Evolutionary conservation across 108 stramenopile species (phyloP).

Genomic region (Skeletonema potamos): DNA sequence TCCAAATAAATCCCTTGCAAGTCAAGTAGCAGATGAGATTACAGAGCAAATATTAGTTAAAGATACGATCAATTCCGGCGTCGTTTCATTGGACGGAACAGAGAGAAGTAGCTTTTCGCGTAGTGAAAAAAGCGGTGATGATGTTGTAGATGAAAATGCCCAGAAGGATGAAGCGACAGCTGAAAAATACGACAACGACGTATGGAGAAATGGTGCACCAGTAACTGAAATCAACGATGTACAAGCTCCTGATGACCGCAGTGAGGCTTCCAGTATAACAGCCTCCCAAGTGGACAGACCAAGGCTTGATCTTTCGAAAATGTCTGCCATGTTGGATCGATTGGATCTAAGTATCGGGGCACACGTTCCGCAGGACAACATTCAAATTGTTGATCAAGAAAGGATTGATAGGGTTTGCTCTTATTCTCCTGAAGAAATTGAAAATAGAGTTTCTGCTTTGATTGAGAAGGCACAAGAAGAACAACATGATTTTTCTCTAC

Average conservation of each 20-base stretch:
- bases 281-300: conserved; percentile 17
- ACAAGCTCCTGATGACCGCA: conserved; percentile 29
- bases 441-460: conserved; percentile 19
- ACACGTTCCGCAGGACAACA: background rate
- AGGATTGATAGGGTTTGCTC: background rate
- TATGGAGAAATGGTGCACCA: conserved; percentile 7
- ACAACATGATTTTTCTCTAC: background rate
- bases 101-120: conserved; percentile 10
- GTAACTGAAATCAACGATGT: conserved; percentile 20
- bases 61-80: conserved; percentile 9
- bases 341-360: conserved; percentile 10
- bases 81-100: conserved; percentile 20
- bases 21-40: conserved; percentile 31
- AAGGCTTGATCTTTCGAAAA: conserved; percentile 23
- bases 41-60: background rate
- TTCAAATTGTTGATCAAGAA: background rate
- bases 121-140: background rate
- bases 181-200: background rate
- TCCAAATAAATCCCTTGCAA: conserved; percentile 50
- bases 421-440: conserved; percentile 28
- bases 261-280: conserved; percentile 42
- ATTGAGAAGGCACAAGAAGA: conserved; percentile 19
- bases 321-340: conserved; percentile 30
- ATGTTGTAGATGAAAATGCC: background rate
- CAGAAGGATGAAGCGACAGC: background rate